Percentiles rank a stretch among this genome's conserved stretches.
These are phyloP conservation scores for Aspergillus bridgeri DNA, from an alignment of 495 filamentous ascomycete genomes.

Conservation along the genomic window DNA sequence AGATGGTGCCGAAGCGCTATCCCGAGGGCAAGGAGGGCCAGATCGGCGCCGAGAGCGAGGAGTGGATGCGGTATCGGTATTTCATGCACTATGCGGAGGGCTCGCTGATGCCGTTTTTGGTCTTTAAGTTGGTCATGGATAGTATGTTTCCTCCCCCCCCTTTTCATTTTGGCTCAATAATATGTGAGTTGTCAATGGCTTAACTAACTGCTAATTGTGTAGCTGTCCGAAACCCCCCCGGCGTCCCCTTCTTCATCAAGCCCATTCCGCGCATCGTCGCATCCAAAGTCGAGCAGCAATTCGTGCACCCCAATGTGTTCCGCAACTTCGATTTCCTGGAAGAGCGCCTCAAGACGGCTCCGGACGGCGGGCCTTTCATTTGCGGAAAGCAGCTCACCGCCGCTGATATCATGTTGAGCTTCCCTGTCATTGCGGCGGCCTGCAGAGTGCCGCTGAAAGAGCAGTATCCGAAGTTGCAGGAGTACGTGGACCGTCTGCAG, in stretches of 20 bases:
- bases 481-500: slow-evolving; percentile 62
- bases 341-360: slow-evolving; percentile 60
- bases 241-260: slow-evolving; percentile 77
- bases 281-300: slow-evolving; percentile 54
- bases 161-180: not conserved
- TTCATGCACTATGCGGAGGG: slow-evolving; percentile 83
- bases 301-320: slow-evolving; percentile 60
- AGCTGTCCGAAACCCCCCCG: slow-evolving; percentile 60
- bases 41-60: slow-evolving; percentile 67
- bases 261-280: slow-evolving; percentile 67
- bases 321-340: slow-evolving; percentile 72
- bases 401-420: slow-evolving; percentile 79
- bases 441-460: slow-evolving; percentile 44
- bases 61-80: slow-evolving; percentile 73
- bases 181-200: not conserved
- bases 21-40: slow-evolving; percentile 43
- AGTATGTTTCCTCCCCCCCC: slow-evolving; percentile 38
- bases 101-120: slow-evolving; percentile 66
- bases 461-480: slow-evolving; percentile 57
- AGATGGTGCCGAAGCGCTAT: slow-evolving; percentile 63
- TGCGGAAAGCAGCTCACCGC: slow-evolving; percentile 69
- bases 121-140: slow-evolving; percentile 55
- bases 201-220: not conserved
- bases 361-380: slow-evolving; percentile 60
- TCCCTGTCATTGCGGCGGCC: slow-evolving; percentile 59